phyloP scores from a whole-genome alignment of 106 monocot genomes.

The Dioscorea zingiberensis region DNA sequence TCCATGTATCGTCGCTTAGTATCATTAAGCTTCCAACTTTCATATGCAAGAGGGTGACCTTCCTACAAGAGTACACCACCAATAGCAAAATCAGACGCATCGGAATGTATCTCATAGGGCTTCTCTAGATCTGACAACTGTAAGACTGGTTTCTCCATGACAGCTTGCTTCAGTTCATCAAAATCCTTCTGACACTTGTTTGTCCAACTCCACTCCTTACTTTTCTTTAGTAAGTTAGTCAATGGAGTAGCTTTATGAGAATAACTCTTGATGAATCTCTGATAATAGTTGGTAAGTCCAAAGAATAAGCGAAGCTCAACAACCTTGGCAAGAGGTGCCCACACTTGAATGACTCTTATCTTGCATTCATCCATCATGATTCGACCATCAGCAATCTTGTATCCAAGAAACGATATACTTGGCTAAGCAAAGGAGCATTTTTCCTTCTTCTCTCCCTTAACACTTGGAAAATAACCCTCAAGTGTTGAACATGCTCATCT shows the following conservation, averaged over 20 bases:
- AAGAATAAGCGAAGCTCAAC: neutral
- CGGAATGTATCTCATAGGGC: neutral
- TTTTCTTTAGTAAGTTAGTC: neutral
- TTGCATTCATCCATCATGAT: neutral
- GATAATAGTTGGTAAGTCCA: no score
- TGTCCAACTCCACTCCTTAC: neutral
- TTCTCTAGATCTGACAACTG: neutral
- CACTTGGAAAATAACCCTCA: neutral
- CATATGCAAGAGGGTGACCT: neutral
- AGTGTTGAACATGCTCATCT: neutral
- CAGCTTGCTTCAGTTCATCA: neutral
- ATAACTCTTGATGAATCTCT: neutral
- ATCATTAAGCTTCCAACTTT: neutral
- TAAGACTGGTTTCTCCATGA: neutral
- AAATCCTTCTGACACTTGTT: no score
- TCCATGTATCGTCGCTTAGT: neutral
- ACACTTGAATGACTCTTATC: neutral
- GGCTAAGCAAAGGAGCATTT: neutral
- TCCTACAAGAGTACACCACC: neutral
- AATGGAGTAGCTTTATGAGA: neutral
- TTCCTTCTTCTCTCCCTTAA: neutral
- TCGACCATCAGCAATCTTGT: neutral
- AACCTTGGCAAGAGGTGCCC: neutral
- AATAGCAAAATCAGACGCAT: neutral
- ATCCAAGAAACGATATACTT: neutral